These are phyloP conservation scores for Piper betle DNA, from an alignment of 164 flowering plant species.

Conservation along the genomic window DNA sequence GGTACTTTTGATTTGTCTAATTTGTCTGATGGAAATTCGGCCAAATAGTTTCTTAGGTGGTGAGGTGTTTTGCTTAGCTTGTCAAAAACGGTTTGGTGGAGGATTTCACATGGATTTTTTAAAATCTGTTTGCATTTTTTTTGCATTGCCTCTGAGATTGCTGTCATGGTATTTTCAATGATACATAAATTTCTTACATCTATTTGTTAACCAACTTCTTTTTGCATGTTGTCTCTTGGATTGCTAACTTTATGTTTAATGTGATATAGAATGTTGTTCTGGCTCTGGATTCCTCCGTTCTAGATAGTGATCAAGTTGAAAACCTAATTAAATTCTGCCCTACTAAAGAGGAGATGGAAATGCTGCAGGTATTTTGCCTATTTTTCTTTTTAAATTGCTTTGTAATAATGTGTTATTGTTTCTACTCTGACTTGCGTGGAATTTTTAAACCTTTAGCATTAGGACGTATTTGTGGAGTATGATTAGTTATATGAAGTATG, in stretches of 20 bases:
- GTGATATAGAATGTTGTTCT: conserved; percentile 63
- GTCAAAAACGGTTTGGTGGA: too few relatives aligned
- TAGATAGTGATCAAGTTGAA: conserved; percentile 97
- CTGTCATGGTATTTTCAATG: background rate
- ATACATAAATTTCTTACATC: background rate
- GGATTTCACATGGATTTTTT: background rate
- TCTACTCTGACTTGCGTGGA: too few relatives aligned
- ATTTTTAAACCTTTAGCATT: too few relatives aligned
- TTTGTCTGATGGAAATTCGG: background rate
- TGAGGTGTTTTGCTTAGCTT: background rate
- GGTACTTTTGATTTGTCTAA: too few relatives aligned
- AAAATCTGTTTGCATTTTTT: too few relatives aligned
- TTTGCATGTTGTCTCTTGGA: background rate
- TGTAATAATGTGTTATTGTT: too few relatives aligned
- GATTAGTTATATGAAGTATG: too few relatives aligned
- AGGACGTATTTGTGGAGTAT: too few relatives aligned
- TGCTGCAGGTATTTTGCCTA: conserved; percentile 49
- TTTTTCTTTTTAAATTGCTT: background rate
- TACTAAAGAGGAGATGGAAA: conserved; percentile 91
- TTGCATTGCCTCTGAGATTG: background rate
- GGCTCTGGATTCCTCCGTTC: conserved; percentile 73
- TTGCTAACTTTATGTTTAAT: background rate
- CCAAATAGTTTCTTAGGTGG: background rate
- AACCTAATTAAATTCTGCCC: conserved; percentile 97
- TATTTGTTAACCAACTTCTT: background rate